Evolutionary conservation across 352 stramenopile species (phyloP), one percentile per base, ranked within the genome.

Genomic region (Pythium coloratum): DNA sequence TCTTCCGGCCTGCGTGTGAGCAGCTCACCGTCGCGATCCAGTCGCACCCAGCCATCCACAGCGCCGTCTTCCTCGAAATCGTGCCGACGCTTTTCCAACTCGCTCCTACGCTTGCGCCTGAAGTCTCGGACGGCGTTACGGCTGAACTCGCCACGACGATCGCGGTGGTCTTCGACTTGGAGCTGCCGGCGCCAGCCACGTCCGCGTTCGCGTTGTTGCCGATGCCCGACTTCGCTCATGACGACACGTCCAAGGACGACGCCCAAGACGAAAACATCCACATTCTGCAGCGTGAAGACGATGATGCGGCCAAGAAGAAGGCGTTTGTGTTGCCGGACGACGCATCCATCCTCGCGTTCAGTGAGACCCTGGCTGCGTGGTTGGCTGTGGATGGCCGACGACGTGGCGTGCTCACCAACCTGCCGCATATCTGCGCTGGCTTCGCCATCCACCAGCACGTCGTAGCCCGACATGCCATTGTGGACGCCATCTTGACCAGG

Each of bases 1-100:
- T 94, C 16, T 67, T 94, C 30, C 80, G 77, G 16, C 85, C 83
- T 1, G 64, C 76, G 18, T 92, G 83, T 53, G 85, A 92, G 47
- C 84, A 80, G 57, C 70, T 80, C 46, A 78, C 80, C 8, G 85
- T 94, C 33, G 81, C 73, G 6, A 69, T 87, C 50, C 83, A 94
- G 71, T 90, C 85, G 1, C 85, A 94, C 66, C 64, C 69, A 6
- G 55, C 62, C n/a, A 58, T 55, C 59, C 70, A 69, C 12, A 55
- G 74, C 30, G 59, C 66, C 1, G 86, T 92, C 33, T 82, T 85
- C 57, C 72, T 66, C 1, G 78, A 89, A 63, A 71, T 89, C 4
- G 51, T 92, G 8, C 77, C 80, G 1, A 60, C 79, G 53, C 51
- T 91, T 10, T 30, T 89, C 36, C 32, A 63, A 14, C 40, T 71